Base-by-base conservation (phyloP, 192 early-diverging fungal genomes). In the Dimargaris cristalligena region DNA sequence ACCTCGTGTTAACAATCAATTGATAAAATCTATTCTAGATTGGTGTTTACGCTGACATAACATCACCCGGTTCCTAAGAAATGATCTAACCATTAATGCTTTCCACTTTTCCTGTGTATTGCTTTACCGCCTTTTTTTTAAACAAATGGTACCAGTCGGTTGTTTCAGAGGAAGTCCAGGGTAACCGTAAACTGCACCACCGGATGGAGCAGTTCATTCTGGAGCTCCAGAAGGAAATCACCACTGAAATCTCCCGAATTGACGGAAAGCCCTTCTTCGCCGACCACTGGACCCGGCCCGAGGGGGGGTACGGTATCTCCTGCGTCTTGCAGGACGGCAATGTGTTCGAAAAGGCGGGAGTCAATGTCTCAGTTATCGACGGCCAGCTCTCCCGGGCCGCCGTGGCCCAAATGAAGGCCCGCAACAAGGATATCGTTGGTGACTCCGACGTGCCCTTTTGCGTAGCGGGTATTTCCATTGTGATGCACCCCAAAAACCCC, bases 271-370 rank as follows among this genome's bases (percentile, higher is more conserved):
- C 72, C 51, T 95, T 94, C 66, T 60, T 74, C 22, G 75, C 80
- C 26, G 91, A 92, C 67, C 52, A 68, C 25, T 99, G 95, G 95
- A 67, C 80, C 52, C 79, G 95, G 23, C 68, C 70, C n/a, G 90
- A 96, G 65, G 93, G 93, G 33, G 95, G 95, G 10, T 84, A 87
- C 45, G 95, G 95, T 26, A 81, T 89, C 51, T 91, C 92, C 23
- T 89, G 87, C 69, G 87, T 96, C 10, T 63, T 99, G 32, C 88
- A 92, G 63, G 86, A 89, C 47, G 92, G 93, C 58, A 84, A 84
- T 48, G 89, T 90, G 23, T 91, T 91, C 72, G 91, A 95, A 65
- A 95, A 99, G 80, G 95, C 92, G 13, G 95, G 92, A n/a, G 95
- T 99, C 29, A 86, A 85, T 60, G 80, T 94, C 66, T 92, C 90